These are phyloP conservation scores for Saturnispora hagleri DNA, from an alignment of 805 yeast genomes.

Conservation along the genomic window DNA sequence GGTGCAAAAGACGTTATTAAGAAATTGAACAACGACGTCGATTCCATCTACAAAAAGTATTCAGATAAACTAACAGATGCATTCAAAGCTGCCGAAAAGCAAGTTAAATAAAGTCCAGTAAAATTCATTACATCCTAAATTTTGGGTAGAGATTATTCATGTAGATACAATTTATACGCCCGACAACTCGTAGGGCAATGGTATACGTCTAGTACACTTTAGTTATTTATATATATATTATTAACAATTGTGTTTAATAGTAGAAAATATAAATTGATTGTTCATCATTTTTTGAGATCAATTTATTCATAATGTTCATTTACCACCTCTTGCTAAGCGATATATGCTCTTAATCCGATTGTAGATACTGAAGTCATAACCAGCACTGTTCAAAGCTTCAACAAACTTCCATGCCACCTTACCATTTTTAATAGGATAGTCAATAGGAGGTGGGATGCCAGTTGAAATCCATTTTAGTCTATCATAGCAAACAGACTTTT, in stretches of 20 bases:
- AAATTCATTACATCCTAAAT: background rate
- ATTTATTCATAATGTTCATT: slow-evolving; percentile 6
- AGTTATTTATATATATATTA: background rate
- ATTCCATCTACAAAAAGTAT: slow-evolving; percentile 60
- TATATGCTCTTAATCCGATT: slow-evolving; percentile 48
- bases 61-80: slow-evolving; percentile 46
- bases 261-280: background rate
- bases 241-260: background rate
- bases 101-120: background rate
- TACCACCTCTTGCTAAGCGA: slow-evolving; percentile 41
- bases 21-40: slow-evolving; percentile 51
- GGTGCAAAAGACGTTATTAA: slow-evolving; percentile 47
- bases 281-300: background rate
- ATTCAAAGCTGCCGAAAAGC: slow-evolving; percentile 45
- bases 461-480: slow-evolving; percentile 70
- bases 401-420: slow-evolving; percentile 87
- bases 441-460: slow-evolving; percentile 78
- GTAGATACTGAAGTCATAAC: slow-evolving; percentile 73
- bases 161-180: background rate
- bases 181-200: too few species aligned
- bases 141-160: background rate
- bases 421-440: slow-evolving; percentile 80
- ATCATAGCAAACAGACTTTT: slow-evolving; percentile 84
- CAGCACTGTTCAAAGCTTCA: slow-evolving; percentile 68
- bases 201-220: background rate